These are phyloP conservation scores for Chionographis japonica DNA, from an alignment of 106 monocot genomes.

Conservation along the genomic window DNA sequence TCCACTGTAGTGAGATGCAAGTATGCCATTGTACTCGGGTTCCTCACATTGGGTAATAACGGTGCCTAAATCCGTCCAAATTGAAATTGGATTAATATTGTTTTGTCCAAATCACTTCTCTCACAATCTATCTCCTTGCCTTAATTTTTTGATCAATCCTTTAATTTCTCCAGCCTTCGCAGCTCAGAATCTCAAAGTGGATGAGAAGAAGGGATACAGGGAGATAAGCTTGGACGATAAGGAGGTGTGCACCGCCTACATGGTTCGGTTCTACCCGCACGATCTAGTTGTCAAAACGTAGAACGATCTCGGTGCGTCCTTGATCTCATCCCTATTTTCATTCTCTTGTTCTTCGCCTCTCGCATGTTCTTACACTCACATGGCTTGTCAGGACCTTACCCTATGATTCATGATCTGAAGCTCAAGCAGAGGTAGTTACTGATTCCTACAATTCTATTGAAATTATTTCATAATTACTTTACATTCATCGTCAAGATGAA, in stretches of 20 bases:
- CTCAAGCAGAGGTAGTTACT: not conserved
- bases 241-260: not conserved
- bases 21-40: too few relatives aligned
- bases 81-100: too few relatives aligned
- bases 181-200: not conserved
- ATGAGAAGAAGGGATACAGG: not conserved
- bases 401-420: slow-evolving; percentile 2
- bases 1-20: too few relatives aligned
- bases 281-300: not conserved
- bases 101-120: too few relatives aligned
- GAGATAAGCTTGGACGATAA: not conserved
- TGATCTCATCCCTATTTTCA: not conserved
- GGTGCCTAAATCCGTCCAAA: too few relatives aligned
- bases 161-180: too few relatives aligned
- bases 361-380: not conserved
- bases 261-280: not conserved
- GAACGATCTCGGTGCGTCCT: not conserved
- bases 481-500: too few relatives aligned
- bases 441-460: not conserved
- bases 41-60: too few relatives aligned
- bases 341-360: not conserved
- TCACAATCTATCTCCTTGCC: too few relatives aligned
- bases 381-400: not conserved
- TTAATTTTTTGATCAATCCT: too few relatives aligned
- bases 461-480: too few relatives aligned